phyloP scores from a whole-genome alignment of 495 filamentous ascomycete genomes.

The Podospora didyma region DNA sequence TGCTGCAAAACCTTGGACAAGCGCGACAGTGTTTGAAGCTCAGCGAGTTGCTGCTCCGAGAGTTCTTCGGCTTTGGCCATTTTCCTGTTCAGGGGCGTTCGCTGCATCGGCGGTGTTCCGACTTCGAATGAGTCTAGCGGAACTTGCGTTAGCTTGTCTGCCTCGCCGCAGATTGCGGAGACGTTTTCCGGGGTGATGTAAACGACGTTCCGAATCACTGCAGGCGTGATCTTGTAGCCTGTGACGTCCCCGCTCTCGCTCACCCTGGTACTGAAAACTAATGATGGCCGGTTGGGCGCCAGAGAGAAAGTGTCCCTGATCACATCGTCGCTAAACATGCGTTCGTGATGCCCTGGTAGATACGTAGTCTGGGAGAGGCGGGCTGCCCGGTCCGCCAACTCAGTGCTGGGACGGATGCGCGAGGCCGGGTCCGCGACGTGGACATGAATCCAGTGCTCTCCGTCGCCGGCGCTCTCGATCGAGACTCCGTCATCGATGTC shows the following conservation, averaged over 20 bases:
- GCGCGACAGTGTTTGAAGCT: slow-evolving; percentile 30
- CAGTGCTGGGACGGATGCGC: slow-evolving; percentile 57
- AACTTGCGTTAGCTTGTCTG: neutral
- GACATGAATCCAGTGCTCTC: slow-evolving; percentile 78
- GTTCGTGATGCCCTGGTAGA: slow-evolving; percentile 62
- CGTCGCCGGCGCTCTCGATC: slow-evolving; percentile 57
- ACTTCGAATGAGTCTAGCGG: slow-evolving; percentile 22
- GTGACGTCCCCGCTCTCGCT: slow-evolving; percentile 59
- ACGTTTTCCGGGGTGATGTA: slow-evolving; percentile 63
- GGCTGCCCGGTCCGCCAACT: slow-evolving; percentile 61
- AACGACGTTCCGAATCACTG: slow-evolving; percentile 66
- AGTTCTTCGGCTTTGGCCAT: slow-evolving; percentile 35
- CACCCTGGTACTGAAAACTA: slow-evolving; percentile 81
- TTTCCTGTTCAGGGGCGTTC: slow-evolving; percentile 18
- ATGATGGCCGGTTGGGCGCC: slow-evolving; percentile 56
- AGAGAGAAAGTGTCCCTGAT: slow-evolving; percentile 67
- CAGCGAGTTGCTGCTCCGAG: slow-evolving; percentile 22
- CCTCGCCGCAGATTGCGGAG: slow-evolving; percentile 43
- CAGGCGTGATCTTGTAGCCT: slow-evolving; percentile 68
- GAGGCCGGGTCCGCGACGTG: slow-evolving; percentile 94
- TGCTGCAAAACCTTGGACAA: slow-evolving; percentile 34
- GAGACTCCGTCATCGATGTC: slow-evolving; percentile 93
- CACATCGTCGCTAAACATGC: slow-evolving; percentile 65
- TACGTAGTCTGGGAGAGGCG: slow-evolving; percentile 66
- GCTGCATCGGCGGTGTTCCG: slow-evolving; percentile 26